A percentile compares a stretch with the other conserved stretches of the same genome.
These are phyloP conservation scores for Sutorius eximius DNA, from an alignment of 1,284 basidiomycete species.

Conservation along the genomic window DNA sequence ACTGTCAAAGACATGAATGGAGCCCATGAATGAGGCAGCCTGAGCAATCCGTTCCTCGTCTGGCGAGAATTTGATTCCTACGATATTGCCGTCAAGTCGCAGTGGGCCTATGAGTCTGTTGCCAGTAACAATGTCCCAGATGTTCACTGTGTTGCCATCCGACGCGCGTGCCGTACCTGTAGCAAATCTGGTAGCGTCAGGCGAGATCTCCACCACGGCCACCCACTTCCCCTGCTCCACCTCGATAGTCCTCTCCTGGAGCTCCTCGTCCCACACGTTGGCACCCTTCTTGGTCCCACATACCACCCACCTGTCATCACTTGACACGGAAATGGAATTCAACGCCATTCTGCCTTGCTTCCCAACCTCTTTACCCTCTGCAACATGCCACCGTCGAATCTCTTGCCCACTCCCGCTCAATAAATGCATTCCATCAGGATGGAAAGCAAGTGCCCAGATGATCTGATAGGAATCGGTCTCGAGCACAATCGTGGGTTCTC, in stretches of 20 bases:
- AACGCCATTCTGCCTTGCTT: background rate
- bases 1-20: background rate
- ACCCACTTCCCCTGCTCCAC: background rate
- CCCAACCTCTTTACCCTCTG: background rate
- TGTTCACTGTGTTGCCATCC: background rate
- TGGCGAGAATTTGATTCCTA: background rate
- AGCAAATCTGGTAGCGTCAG: background rate
- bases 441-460: background rate
- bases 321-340: background rate
- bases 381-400: background rate
- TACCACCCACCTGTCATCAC: background rate
- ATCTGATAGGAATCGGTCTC: background rate
- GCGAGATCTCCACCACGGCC: background rate
- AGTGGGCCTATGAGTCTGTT: background rate
- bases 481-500: background rate
- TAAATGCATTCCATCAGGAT: background rate
- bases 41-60: background rate
- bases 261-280: background rate
- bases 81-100: background rate
- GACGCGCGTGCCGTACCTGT: background rate
- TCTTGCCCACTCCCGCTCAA: background rate
- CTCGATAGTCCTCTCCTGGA: background rate
- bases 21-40: background rate
- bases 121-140: background rate
- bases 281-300: background rate